These are phyloP conservation scores for Leccinum barrowsii DNA, from an alignment of 768 basidiomycete species.

Conservation along the genomic window DNA sequence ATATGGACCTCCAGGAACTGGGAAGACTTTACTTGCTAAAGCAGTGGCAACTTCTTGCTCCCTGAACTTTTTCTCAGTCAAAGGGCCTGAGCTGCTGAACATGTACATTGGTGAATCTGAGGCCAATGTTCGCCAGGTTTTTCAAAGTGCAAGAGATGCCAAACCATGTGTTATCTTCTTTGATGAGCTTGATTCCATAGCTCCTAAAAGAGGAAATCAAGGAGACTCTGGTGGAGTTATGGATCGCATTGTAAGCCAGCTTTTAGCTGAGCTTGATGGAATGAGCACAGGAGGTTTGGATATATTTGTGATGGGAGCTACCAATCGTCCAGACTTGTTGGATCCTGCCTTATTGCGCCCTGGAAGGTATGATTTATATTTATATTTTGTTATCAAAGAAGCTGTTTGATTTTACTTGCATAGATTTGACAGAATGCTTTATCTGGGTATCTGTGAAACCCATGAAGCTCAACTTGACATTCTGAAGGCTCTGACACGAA, in stretches of 20 bases:
- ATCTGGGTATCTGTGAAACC: conserved; percentile 87
- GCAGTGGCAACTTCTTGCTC: conserved; percentile 95
- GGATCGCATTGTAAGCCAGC: conserved; percentile 95
- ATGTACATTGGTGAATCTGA: conserved; percentile 99
- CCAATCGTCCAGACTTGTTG: conserved; percentile 88
- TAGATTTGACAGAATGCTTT: conserved; percentile 96
- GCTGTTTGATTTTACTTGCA: background rate
- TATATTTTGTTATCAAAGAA: background rate
- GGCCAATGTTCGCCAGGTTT: conserved; percentile 92
- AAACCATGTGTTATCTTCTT: conserved; percentile 96
- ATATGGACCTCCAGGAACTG: conserved; percentile 94
- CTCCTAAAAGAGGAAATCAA: conserved; percentile 91
- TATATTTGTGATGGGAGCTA: conserved; percentile 94
- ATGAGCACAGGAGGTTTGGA: conserved; percentile 68
- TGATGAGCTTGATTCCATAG: conserved; percentile 93
- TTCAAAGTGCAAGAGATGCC: conserved; percentile 88
- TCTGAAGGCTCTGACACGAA: conserved; percentile 85
- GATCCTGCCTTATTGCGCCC: conserved; percentile 88
- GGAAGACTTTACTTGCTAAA: conserved; percentile 93
- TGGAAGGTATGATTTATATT: conserved; percentile 55
- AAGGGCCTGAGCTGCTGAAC: conserved; percentile 92
- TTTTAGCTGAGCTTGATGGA: conserved; percentile 91
- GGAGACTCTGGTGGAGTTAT: conserved; percentile 97
- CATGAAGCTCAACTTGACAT: conserved; percentile 85
- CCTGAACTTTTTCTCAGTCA: conserved; percentile 95